These are phyloP conservation scores for Sclerotinia borealis DNA, from an alignment of 2,329 filamentous ascomycete species.

Conservation along the genomic window DNA sequence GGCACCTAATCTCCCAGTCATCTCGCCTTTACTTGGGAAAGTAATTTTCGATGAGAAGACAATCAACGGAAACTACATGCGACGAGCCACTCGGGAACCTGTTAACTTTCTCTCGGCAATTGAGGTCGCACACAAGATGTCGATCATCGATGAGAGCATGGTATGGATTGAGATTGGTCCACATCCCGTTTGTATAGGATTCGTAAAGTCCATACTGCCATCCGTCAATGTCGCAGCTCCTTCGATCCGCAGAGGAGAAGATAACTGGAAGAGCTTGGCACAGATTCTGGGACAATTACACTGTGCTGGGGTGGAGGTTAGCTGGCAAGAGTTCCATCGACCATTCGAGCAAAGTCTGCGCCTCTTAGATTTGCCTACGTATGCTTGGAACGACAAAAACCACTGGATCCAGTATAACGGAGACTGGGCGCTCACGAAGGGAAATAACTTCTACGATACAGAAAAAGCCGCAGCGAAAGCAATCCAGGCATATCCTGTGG, in stretches of 20 bases:
- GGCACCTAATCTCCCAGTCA: conserved; percentile 50
- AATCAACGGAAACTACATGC: conserved; percentile 56
- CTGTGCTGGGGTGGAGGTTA: conserved; percentile 51
- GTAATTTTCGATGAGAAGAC: conserved; percentile 50
- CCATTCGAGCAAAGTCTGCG: conserved; percentile 51
- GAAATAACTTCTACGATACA: conserved; percentile 42
- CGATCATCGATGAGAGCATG: conserved; percentile 59
- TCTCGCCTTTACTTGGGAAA: conserved; percentile 59
- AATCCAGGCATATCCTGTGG: too few relatives aligned
- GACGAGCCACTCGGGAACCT: conserved; percentile 56
- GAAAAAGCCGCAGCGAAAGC: too few relatives aligned
- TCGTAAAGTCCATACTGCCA: conserved; percentile 51
- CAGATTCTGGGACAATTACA: conserved; percentile 53
- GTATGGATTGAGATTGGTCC: conserved; percentile 59
- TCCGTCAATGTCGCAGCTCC: conserved; percentile 46
- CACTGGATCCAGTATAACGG: conserved; percentile 59
- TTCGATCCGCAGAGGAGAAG: conserved; percentile 56
- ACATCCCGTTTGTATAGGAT: conserved; percentile 59
- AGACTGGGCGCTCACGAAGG: conserved; percentile 63
- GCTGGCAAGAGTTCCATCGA: conserved; percentile 64
- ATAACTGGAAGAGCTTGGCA: conserved; percentile 57
- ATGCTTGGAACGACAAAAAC: conserved; percentile 61
- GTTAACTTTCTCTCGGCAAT: conserved; percentile 57
- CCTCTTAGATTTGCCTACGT: conserved; percentile 56
- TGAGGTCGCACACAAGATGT: conserved; percentile 49